Base-by-base conservation (phyloP, 768 basidiomycete species). In the Tulasnella sp. region DNA sequence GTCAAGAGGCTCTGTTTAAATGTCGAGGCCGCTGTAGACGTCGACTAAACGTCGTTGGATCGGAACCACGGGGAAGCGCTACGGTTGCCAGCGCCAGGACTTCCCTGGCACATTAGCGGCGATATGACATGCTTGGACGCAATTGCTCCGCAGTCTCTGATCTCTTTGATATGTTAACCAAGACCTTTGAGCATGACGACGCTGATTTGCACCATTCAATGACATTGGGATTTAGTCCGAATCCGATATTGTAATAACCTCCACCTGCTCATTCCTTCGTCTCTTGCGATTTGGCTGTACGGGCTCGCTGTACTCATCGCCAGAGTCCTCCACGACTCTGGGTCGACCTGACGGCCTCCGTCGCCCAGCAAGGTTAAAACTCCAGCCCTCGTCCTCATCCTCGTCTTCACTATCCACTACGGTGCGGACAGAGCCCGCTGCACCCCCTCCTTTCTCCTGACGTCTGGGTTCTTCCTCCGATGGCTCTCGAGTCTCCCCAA, bases 401-500 rank as follows among this genome's bases (percentile, higher is more conserved):
- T 52, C 47, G 7, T 40, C 40, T 52, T 52, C 52, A 22, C 52
- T 59, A 2, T 32, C 26, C 52, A 59, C 52, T 9, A 17, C 26
- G 6, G 52, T 59, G 16, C 16, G 52, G 29, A 59, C 26, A 12
- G 52, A 59, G 32, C 29, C 32, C 5, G 52, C n/a, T 59, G 26
- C 12, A 12, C 19, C 26, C 11, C 32, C 14, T 0, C 26, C 6
- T 1, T 29, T 9, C 26, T 7, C 22, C 26, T 29, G 5, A 5
- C 19, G 11, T 59, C 26, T 3, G 32, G 52, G 52, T 14, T 22
- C 9, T 59, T 4, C 19, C 41, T 1, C 73, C 69, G 11, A 39
- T 71, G 59, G 35, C 17, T 64, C 71, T 32, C 39, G 52, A 6
- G 66, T n/a, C 42, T 52, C 59, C 17, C 72, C 76, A 22, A 35